Conservation (phyloP, 139 green algal genomes). For the Bryopsis sp. region DNA sequence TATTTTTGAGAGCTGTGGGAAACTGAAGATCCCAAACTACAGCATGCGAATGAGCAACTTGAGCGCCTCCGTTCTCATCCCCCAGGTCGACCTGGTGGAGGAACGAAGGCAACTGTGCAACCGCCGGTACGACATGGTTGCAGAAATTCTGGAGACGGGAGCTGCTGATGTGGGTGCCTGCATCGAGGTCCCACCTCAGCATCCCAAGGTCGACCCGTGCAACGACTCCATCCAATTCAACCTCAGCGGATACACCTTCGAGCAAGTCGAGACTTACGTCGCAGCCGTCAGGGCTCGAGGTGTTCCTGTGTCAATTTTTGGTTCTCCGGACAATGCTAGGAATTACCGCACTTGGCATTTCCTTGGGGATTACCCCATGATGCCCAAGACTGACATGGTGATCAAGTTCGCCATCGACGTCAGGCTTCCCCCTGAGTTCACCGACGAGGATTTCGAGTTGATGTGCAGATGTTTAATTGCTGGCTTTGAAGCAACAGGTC, state of each 20-base stretch:
- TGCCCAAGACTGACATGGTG: slow-evolving; percentile 19
- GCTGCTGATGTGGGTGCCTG: slow-evolving; percentile 5
- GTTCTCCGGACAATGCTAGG: slow-evolving; percentile 18
- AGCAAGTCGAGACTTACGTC: slow-evolving; percentile 18
- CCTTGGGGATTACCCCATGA: not conserved
- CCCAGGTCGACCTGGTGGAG: slow-evolving; percentile 23
- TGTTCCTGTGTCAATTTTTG: slow-evolving; percentile 24
- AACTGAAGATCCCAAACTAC: slow-evolving; percentile 28
- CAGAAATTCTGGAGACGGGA: not conserved
- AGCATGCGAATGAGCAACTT: slow-evolving; percentile 28
- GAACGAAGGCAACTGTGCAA: slow-evolving; percentile 17
- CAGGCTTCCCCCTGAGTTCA: slow-evolving; percentile 16
- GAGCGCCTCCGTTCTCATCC: slow-evolving; percentile 25
- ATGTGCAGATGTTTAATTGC: slow-evolving; percentile 17
- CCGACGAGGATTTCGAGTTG: slow-evolving; percentile 21
- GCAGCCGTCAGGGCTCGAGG: slow-evolving; percentile 8
- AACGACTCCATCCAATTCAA: slow-evolving; percentile 29
- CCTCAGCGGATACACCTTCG: slow-evolving; percentile 19
- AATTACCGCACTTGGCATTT: slow-evolving; percentile 26
- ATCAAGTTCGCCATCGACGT: slow-evolving; percentile 21
- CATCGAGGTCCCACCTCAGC: slow-evolving; percentile 18
- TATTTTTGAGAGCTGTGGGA: slow-evolving; percentile 29
- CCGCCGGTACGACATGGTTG: slow-evolving; percentile 17
- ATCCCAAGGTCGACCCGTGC: slow-evolving; percentile 15
- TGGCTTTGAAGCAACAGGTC: slow-evolving; percentile 8